These are phyloP conservation scores for Podosphaera fusca DNA, from an alignment of 2,329 filamentous ascomycete genomes.

Conservation along the genomic window DNA sequence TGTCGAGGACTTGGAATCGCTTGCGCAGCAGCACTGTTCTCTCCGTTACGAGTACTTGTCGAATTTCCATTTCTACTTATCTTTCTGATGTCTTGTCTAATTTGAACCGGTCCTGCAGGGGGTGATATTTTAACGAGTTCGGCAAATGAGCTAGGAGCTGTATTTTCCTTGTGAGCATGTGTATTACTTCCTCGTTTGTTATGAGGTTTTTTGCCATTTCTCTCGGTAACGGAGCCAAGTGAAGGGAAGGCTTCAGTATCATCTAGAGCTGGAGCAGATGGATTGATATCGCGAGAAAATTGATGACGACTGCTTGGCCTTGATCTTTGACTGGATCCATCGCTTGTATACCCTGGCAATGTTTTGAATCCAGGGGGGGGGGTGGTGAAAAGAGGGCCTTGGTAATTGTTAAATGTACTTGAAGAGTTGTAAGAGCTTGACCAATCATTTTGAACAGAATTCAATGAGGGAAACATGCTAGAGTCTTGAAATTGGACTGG, in stretches of 20 bases:
- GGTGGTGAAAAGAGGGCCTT: constrained; percentile 31
- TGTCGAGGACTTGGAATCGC: constrained; percentile 75
- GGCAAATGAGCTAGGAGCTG: constrained; percentile 54
- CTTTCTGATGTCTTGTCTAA: constrained; percentile 36
- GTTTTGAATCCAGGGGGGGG: constrained; percentile 43
- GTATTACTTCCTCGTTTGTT: constrained; percentile 74
- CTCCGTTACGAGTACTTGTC: constrained; percentile 38
- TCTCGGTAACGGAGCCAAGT: constrained; percentile 51
- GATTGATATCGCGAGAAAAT: constrained; percentile 26
- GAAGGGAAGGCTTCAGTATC: constrained; percentile 91
- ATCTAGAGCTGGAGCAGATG: constrained; percentile 56
- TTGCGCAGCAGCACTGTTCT: constrained; percentile 61
- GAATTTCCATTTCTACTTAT: constrained; percentile 39
- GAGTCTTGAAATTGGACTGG: constrained; percentile 64
- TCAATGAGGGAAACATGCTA: constrained; percentile 62
- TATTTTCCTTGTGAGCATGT: constrained; percentile 43
- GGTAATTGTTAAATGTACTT: constrained; percentile 27
- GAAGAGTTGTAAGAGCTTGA: constrained; percentile 20
- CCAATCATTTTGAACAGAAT: constrained; percentile 35
- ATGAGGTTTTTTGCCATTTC: constrained; percentile 74
- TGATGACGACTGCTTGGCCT: constrained; percentile 68
- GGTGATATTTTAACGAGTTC: constrained; percentile 93
- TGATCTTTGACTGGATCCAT: constrained; percentile 50
- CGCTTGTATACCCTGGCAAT: constrained; percentile 30
- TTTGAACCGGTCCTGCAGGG: constrained; percentile 44